Conservation (phyloP, 192 early-diverging fungal genomes). For the Entophlyctis luteolus region DNA sequence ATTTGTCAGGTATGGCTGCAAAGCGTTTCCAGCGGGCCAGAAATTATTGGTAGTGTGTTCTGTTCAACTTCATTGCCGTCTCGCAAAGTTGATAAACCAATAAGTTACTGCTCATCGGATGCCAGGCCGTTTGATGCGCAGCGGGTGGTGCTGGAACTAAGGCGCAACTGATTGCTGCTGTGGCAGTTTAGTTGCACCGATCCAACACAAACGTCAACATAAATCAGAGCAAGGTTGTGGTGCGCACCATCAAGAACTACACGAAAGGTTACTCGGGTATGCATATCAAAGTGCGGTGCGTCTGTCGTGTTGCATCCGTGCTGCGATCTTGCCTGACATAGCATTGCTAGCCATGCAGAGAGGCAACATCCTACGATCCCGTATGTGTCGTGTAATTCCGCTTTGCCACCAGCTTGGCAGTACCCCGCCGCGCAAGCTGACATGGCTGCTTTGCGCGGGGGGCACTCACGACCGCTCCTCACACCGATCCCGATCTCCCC, state of each 20-base stretch:
- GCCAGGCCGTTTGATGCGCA: slow-evolving; percentile 38
- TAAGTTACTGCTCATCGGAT: too few species aligned
- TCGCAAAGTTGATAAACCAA: too few species aligned
- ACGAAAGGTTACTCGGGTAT: slow-evolving; percentile 82
- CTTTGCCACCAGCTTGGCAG: slow-evolving; percentile 7
- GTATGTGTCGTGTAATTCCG: slow-evolving; percentile 22
- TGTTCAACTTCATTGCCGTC: too few species aligned
- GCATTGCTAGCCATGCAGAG: slow-evolving; percentile 13
- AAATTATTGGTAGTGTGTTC: slow-evolving; percentile 85
- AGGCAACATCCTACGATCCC: slow-evolving; percentile 53
- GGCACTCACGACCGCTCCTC: slow-evolving; percentile 79
- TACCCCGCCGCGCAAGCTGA: slow-evolving; percentile 69
- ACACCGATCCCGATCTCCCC: neutral
- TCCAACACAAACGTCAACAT: neutral
- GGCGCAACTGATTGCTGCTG: slow-evolving; percentile 4
- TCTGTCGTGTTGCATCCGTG: neutral
- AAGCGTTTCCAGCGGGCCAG: slow-evolving; percentile 62
- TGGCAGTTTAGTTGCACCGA: too few species aligned
- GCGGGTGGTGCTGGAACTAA: slow-evolving; percentile 51
- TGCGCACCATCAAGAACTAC: slow-evolving; percentile 70
- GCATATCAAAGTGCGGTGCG: slow-evolving; percentile 69
- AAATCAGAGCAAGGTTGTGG: slow-evolving; percentile 40
- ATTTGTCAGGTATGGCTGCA: too few species aligned
- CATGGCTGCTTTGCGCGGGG: slow-evolving; percentile 84
- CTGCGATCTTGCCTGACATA: neutral